Evolutionary conservation across 164 flowering plant genomes (phyloP).

Genomic region (Berberis vulgaris): DNA sequence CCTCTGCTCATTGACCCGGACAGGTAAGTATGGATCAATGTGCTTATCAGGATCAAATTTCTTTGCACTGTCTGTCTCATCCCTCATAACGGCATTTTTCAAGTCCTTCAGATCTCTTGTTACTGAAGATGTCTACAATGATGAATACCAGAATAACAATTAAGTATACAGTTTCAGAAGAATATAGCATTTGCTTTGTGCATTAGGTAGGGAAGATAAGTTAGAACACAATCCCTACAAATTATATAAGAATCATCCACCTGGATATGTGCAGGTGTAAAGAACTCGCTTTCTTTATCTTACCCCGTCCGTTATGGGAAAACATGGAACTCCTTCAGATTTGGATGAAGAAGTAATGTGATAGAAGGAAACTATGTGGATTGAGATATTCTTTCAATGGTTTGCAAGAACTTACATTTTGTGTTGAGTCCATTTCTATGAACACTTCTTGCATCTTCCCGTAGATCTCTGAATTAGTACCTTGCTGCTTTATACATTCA

Average conservation of each 20-base stretch:
- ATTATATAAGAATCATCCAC: no score
- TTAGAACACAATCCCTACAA: no score
- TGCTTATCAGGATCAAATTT: slow-evolving; percentile 60
- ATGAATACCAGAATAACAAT: background rate
- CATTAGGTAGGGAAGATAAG: background rate
- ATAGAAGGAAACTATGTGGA: background rate
- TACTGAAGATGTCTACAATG: slow-evolving; percentile 21
- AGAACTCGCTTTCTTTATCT: no score
- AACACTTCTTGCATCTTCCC: slow-evolving; percentile 47
- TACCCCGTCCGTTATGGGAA: no score
- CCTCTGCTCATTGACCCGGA: slow-evolving; percentile 77
- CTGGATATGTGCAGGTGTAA: no score
- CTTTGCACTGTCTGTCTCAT: slow-evolving; percentile 14
- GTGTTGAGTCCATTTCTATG: slow-evolving; percentile 36
- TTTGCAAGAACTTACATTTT: slow-evolving; percentile 15
- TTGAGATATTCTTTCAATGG: background rate
- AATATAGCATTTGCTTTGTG: background rate
- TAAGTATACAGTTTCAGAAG: background rate
- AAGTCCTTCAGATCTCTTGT: slow-evolving; percentile 39
- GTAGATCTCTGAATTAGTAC: slow-evolving; percentile 37
- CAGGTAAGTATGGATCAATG: slow-evolving; percentile 63
- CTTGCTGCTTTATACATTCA: slow-evolving; percentile 33
- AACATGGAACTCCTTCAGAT: no score
- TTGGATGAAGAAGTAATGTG: background rate
- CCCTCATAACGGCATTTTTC: slow-evolving; percentile 42